A percentile compares a stretch with the other conserved stretches of the same genome.
These are phyloP conservation scores for Leptographium galeiforme DNA, from an alignment of 2,329 filamentous ascomycete species.

Conservation along the genomic window DNA sequence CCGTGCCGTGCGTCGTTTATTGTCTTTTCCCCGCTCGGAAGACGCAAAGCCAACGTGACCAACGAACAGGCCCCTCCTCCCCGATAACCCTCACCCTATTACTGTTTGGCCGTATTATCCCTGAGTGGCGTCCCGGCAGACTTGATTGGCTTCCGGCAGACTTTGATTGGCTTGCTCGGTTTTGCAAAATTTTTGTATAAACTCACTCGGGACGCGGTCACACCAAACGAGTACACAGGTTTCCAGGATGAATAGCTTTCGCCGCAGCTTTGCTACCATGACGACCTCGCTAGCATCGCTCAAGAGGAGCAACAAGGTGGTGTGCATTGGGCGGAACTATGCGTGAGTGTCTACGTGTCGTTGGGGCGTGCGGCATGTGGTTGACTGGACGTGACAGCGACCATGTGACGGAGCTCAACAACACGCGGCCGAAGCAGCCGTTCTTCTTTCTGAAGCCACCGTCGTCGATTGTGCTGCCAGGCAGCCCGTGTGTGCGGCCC, in stretches of 20 bases:
- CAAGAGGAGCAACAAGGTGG: constrained; percentile 49
- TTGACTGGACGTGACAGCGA: constrained; percentile 40
- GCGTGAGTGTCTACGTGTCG: constrained; percentile 43
- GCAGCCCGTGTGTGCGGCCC: constrained; percentile 70
- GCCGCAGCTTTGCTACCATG: constrained; percentile 21
- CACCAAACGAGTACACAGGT: neutral
- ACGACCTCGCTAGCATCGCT: constrained; percentile 21
- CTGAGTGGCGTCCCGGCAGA: no score
- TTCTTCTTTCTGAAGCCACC: constrained; percentile 99
- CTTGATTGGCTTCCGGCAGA: no score
- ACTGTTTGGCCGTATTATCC: no score
- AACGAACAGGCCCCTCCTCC: no score
- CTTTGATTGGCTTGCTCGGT: neutral
- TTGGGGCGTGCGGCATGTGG: no score
- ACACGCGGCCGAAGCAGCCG: constrained; percentile 75
- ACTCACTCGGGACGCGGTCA: neutral
- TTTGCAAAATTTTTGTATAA: neutral
- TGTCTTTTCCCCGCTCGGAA: no score
- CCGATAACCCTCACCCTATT: no score
- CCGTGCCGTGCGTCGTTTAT: no score
- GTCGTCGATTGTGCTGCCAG: constrained; percentile 69
- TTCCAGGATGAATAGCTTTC: constrained; percentile 11
- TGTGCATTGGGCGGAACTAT: constrained; percentile 89
- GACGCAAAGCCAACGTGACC: no score
- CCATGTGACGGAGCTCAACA: constrained; percentile 87